Percentiles rank a stretch among this genome's conserved stretches.
Evolutionary conservation across 2,329 filamentous ascomycete genomes (phyloP).

Genomic region (Ciborinia camelliae): DNA sequence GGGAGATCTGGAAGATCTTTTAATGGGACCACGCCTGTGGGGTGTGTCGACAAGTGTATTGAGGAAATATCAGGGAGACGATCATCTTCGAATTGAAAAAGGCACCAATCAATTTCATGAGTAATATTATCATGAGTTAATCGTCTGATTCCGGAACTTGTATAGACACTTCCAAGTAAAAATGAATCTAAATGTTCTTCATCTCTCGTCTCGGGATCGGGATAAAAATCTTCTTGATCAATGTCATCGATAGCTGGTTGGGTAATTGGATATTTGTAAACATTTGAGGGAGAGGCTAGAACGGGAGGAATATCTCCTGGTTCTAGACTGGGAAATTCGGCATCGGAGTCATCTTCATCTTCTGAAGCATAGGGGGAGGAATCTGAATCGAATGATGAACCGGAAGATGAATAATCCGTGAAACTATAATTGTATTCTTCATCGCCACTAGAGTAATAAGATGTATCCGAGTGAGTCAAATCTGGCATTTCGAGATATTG

Average conservation of each 20-base stretch:
- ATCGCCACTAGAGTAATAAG: constrained; percentile 38
- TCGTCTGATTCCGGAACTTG: constrained; percentile 83
- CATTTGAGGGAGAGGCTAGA: constrained; percentile 66
- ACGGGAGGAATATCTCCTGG: constrained; percentile 77
- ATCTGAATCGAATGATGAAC: constrained; percentile 22
- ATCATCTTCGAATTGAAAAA: constrained; percentile 74
- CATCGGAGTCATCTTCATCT: constrained; percentile 41
- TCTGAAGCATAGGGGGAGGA: constrained; percentile 38
- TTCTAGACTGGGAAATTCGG: constrained; percentile 56
- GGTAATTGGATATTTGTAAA: constrained; percentile 69
- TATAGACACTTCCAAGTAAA: constrained; percentile 78
- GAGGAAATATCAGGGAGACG: constrained; percentile 67
- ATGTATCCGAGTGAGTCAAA: constrained; percentile 37
- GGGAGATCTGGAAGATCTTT: constrained; percentile 66
- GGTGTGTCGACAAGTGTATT: constrained; percentile 47
- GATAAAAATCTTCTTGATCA: constrained; percentile 78
- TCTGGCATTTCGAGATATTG: constrained; percentile 36
- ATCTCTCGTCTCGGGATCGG: constrained; percentile 63
- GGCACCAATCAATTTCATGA: constrained; percentile 94
- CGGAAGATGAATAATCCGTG: constrained; percentile 58
- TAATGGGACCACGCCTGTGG: constrained; percentile 56
- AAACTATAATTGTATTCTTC: constrained; percentile 59
- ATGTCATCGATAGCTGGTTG: constrained; percentile 90
- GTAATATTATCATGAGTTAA: constrained; percentile 66
- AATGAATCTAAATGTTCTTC: constrained; percentile 81